Evolutionary conservation across 139 green algal genomes (phyloP).

Genomic region (Raphidocelis subcapitata): DNA sequence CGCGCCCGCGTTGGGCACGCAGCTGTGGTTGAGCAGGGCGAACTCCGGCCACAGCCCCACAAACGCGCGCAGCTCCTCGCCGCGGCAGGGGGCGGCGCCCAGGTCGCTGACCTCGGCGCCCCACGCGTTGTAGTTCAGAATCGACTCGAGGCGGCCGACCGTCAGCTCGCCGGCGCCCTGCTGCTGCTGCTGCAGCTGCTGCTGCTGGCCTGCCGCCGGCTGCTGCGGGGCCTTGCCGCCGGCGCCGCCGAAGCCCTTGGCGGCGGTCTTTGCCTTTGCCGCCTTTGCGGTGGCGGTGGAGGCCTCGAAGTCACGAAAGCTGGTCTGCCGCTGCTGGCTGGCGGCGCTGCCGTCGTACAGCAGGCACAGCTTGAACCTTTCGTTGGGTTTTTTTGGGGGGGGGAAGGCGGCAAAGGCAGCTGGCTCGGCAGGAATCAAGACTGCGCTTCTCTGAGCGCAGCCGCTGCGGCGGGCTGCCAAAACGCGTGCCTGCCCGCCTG

Average conservation of each 20-base stretch:
- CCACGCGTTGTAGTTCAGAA: constrained; percentile 12
- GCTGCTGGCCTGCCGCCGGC: not conserved
- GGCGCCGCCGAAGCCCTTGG: constrained; percentile 18
- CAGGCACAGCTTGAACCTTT: constrained; percentile 12
- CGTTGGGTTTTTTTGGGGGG: not conserved
- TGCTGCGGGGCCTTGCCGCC: not conserved
- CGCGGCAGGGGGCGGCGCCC: not conserved
- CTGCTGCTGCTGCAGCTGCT: constrained; percentile 1
- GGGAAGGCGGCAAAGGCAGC: not conserved
- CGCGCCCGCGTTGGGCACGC: constrained; percentile 40
- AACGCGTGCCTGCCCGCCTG: too few relatives aligned
- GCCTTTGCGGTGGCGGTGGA: constrained; percentile 16
- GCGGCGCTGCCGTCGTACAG: not conserved
- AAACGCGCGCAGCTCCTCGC: constrained; percentile 7
- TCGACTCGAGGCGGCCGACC: not conserved
- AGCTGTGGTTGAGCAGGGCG: constrained; percentile 45
- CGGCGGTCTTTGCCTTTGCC: not conserved
- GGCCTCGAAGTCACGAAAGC: constrained; percentile 18
- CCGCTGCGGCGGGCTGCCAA: too few relatives aligned
- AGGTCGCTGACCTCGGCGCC: constrained; percentile 7
- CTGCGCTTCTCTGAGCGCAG: too few relatives aligned
- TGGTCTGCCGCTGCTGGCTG: not conserved
- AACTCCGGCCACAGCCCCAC: constrained; percentile 19
- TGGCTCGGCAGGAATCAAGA: too few relatives aligned
- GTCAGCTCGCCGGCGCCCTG: not conserved